Percentiles rank a stretch among this genome's conserved stretches.
phyloP scores from a whole-genome alignment of 2,329 filamentous ascomycete genomes.

The Exserohilum turcica region DNA sequence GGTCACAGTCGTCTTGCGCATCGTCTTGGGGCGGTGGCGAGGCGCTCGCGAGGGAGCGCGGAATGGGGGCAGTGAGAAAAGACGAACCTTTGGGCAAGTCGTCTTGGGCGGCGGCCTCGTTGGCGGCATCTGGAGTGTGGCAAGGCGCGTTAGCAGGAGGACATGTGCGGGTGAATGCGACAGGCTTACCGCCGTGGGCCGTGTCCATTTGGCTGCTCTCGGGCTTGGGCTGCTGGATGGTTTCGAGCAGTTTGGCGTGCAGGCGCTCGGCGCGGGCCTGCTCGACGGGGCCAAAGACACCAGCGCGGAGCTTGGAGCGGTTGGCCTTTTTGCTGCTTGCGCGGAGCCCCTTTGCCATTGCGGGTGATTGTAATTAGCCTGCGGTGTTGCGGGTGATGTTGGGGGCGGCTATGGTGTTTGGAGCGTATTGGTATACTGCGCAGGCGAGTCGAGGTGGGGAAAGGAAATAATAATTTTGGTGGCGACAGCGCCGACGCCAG shows the following conservation, averaged over 20 bases:
- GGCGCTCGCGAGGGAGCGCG: slow-evolving; percentile 29
- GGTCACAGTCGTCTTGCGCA: slow-evolving; percentile 25
- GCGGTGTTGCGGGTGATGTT: slow-evolving; percentile 1
- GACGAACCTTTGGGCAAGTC: slow-evolving; percentile 41
- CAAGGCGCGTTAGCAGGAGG: slow-evolving; percentile 4
- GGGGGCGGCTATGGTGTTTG: slow-evolving; percentile 3
- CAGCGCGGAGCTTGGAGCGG: slow-evolving; percentile 76
- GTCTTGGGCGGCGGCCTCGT: slow-evolving; percentile 32
- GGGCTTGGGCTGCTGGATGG: slow-evolving; percentile 77
- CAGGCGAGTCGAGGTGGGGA: too few relatives aligned
- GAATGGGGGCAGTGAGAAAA: slow-evolving; percentile 38
- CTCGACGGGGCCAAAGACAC: slow-evolving; percentile 84
- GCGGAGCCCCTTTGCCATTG: slow-evolving; percentile 86
- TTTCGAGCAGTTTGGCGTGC: slow-evolving; percentile 81
- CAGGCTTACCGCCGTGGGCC: slow-evolving; percentile 47
- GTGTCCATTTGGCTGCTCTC: slow-evolving; percentile 54
- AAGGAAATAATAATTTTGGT: slow-evolving; percentile 28
- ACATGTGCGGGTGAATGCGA: not conserved
- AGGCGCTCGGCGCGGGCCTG: slow-evolving; percentile 79
- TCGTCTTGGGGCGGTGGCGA: slow-evolving; percentile 12
- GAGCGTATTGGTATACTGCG: not conserved
- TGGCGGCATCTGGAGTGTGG: slow-evolving; percentile 19
- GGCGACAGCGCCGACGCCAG: slow-evolving; percentile 20
- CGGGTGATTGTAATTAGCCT: slow-evolving; percentile 35
- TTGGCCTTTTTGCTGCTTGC: slow-evolving; percentile 82